Evolutionary conservation across 1,284 basidiomycete genomes (phyloP), one percentile per base, ranked within the genome.

Genomic region (Exobasidium cylindrosporum): DNA sequence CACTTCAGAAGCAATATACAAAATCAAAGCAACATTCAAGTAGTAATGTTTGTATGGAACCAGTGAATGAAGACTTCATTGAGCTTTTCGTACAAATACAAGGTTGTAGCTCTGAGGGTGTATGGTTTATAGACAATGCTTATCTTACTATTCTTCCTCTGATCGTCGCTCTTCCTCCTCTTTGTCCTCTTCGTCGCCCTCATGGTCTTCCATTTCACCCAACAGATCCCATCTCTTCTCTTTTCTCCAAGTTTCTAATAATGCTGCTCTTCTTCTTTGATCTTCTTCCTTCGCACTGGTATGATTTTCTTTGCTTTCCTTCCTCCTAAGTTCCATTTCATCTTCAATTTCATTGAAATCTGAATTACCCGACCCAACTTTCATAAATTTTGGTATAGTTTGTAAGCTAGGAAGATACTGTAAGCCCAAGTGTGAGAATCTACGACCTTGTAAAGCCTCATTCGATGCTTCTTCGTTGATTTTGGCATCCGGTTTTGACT

Each of bases 281-380:
- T 49, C 55, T 4, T 49, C 32, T 28, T 7, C 17, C 5, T 49
- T 49, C 13, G 6, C 40, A 13, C 40, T 57, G 3, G 5, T 17
- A n/a, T 10, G 35, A 21, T 55, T n/a, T 45, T 57, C 55, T 23
- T 57, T 57, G 6, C 44, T 26, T 52, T 10, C 44, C 32, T n/a
- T 57, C 32, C 53, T 55, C 55, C 54, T 57, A 35, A 6, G n/a
- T 30, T 35, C 6, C 47, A 7, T 50, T 50, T 30, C 29, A 7
- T 44, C 17, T 14, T 44, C 17, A 44, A 44, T n/a, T 44, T n/a
- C 17, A 17, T n/a, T n/a, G 43, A 14, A 17, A 44, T n/a, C 43
- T 44, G 17, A 17, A 17, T 44, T 14, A 44, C n/a, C n/a, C n/a
- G n/a, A n/a, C n/a, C n/a, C n/a, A n/a, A n/a, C n/a, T n/a, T n/a